A percentile compares a stretch with the other conserved stretches of the same genome.
These are phyloP conservation scores for Westerdykella ornata DNA, from an alignment of 2,329 filamentous ascomycete species.

Conservation along the genomic window DNA sequence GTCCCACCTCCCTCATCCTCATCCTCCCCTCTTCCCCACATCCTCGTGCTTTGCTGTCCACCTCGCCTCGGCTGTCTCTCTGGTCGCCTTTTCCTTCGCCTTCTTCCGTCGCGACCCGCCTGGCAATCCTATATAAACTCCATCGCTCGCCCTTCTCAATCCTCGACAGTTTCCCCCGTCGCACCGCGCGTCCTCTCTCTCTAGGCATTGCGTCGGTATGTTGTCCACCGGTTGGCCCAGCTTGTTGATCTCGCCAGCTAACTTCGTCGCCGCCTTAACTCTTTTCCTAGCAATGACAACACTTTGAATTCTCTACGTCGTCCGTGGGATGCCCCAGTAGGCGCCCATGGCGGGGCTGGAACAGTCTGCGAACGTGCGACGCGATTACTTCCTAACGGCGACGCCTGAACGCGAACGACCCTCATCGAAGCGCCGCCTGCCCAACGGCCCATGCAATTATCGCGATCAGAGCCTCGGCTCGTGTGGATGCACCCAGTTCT, in stretches of 20 bases:
- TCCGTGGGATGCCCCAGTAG: constrained; percentile 30
- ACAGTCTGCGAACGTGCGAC: constrained; percentile 18
- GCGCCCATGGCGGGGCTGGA: constrained; percentile 33
- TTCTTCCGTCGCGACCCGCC: no score
- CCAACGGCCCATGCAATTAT: constrained; percentile 49
- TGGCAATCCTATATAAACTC: no score
- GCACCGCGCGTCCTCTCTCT: neutral
- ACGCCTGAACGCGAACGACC: constrained; percentile 6
- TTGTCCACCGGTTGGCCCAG: neutral
- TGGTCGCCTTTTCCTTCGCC: no score
- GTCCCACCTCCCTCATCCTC: no score
- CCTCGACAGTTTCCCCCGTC: neutral
- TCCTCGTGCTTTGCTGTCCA: no score
- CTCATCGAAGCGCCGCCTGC: constrained; percentile 33
- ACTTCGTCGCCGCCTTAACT: neutral
- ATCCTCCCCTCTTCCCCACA: no score
- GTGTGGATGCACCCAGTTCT: constrained; percentile 53
- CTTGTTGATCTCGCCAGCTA: neutral
- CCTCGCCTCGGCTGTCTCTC: no score
- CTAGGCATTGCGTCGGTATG: neutral
- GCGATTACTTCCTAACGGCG: constrained; percentile 9
- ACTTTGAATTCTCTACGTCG: constrained; percentile 22
- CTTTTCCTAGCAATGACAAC: constrained; percentile 21
- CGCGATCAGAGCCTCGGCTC: constrained; percentile 42
- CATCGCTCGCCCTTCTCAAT: neutral